Percentiles rank a stretch among this genome's conserved stretches.
Evolutionary conservation across 306 rosid genomes (phyloP).

Genomic region (Corylus avellana): DNA sequence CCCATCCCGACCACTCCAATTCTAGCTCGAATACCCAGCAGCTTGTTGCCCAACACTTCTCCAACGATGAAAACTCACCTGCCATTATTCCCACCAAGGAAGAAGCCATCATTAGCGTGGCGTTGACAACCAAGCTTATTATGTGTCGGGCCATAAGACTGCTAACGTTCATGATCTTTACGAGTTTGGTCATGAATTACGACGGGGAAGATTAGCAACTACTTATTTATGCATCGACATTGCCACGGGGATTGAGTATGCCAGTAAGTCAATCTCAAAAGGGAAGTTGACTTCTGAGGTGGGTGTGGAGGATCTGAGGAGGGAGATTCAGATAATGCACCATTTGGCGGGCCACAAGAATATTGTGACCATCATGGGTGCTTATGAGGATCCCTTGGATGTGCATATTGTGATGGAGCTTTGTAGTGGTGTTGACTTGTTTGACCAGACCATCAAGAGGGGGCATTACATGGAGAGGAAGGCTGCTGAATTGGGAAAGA

Average conservation of each 20-base stretch:
- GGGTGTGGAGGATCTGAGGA: constrained; percentile 80
- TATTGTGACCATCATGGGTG: constrained; percentile 87
- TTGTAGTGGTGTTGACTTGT: constrained; percentile 84
- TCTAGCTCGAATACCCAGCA: constrained; percentile 46
- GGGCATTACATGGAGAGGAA: constrained; percentile 83
- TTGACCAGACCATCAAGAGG: constrained; percentile 81
- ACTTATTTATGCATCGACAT: constrained; percentile 68
- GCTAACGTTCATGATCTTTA: constrained; percentile 81
- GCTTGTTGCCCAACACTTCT: constrained; percentile 18
- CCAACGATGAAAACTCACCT: constrained; percentile 6
- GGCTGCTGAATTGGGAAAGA: constrained; percentile 85
- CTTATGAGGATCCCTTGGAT: constrained; percentile 81
- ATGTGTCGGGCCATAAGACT: constrained; percentile 85
- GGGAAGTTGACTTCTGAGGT: constrained; percentile 84
- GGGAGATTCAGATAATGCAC: constrained; percentile 97
- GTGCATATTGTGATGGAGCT: constrained; percentile 97
- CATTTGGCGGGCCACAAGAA: constrained; percentile 87
- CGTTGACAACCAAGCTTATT: constrained; percentile 65
- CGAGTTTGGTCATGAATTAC: constrained; percentile 76
- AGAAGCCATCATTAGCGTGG: constrained; percentile 63
- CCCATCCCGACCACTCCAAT: constrained; percentile 45
- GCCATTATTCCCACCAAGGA: constrained; percentile 25
- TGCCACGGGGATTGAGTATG: constrained; percentile 60
- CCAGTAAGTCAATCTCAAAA: constrained; percentile 91
- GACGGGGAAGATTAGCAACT: constrained; percentile 67